Evolutionary conservation across 768 basidiomycete species (phyloP), one percentile per base, ranked within the genome.

Genomic region (Gloeostereum incarnatum): DNA sequence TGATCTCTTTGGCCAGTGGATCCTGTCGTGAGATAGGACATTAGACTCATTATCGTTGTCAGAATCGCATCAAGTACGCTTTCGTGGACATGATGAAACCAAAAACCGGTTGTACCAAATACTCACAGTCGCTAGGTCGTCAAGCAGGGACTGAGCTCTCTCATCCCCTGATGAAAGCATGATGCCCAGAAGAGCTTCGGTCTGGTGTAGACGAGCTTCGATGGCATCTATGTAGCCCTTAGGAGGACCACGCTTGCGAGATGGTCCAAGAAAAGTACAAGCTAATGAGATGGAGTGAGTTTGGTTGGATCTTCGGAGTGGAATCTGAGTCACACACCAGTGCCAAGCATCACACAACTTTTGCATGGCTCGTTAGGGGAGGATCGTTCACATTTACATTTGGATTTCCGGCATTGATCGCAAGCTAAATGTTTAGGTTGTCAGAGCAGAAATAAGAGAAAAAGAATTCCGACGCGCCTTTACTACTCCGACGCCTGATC

Each of bases 221-320:
- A 94, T 90, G 20, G 89, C 89, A 51, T 93, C 89, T 52, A 94
- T 92, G 65, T 94, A 94, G 1, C 90, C 90, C 53, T 88, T 89
- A n/a, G 87, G 85, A 3, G 85, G 84, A 2, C 89, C 89, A 46
- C 89, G 81, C 54, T 84, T 84, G 48, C 81, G 73, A 9, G 83
- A 85, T 6, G 82, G 82, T 2, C 81, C 81, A 27, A 86, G 66
- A 58, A 83, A 86, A 0, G 85, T 85, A 52, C 83, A 87, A 14
- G 74, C 81, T 85, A 52, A 10, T 18, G 5, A 11, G 18, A 11
- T 24, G 17, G 32, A 34, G 31, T 13, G 21, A 29, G 25, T 1
- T n/a, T n/a, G n/a, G n/a, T n/a, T n/a, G n/a, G n/a, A n/a, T n/a
- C n/a, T 6, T 5, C 33, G 2, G 16, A 22, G n/a, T 14, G 25